These are phyloP conservation scores for Tripterygium wilfordii DNA, from an alignment of 177 flowering plant species.

Conservation along the genomic window DNA sequence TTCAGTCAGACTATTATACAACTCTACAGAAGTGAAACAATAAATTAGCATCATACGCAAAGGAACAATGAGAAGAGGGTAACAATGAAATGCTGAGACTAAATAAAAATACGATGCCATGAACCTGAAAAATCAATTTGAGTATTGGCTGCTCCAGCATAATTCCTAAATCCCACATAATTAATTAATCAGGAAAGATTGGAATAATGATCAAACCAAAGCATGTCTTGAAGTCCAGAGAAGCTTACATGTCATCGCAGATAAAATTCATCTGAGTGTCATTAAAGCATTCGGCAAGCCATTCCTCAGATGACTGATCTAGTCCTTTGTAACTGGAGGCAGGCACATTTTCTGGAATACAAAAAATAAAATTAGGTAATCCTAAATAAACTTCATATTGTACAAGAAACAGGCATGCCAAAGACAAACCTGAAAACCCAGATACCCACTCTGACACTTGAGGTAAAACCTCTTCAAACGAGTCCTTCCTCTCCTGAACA, in stretches of 20 bases:
- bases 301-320: slow-evolving; percentile 59
- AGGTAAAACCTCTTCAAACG: slow-evolving; percentile 34
- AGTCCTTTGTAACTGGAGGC: slow-evolving; percentile 34
- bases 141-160: slow-evolving; percentile 42
- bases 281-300: slow-evolving; percentile 69
- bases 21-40: slow-evolving; percentile 31
- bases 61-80: background rate
- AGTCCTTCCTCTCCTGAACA: slow-evolving; percentile 42
- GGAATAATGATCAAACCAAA: slow-evolving; percentile 4
- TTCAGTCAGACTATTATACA: slow-evolving; percentile 38
- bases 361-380: background rate
- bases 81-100: background rate
- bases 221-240: slow-evolving; percentile 12
- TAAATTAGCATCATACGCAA: background rate
- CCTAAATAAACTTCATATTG: background rate
- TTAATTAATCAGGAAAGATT: slow-evolving; percentile 10
- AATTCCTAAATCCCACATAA: slow-evolving; percentile 36
- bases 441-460: slow-evolving; percentile 44
- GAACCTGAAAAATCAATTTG: slow-evolving; percentile 66
- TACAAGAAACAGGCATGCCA: slow-evolving; percentile 3
- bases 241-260: slow-evolving; percentile 60
- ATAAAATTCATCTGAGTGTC: slow-evolving; percentile 49
- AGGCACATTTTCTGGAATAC: slow-evolving; percentile 32
- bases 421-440: slow-evolving; percentile 42
- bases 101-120: slow-evolving; percentile 1